Evolutionary conservation across 1,284 basidiomycete genomes (phyloP).

Genomic region (Caloboletus inedulis): DNA sequence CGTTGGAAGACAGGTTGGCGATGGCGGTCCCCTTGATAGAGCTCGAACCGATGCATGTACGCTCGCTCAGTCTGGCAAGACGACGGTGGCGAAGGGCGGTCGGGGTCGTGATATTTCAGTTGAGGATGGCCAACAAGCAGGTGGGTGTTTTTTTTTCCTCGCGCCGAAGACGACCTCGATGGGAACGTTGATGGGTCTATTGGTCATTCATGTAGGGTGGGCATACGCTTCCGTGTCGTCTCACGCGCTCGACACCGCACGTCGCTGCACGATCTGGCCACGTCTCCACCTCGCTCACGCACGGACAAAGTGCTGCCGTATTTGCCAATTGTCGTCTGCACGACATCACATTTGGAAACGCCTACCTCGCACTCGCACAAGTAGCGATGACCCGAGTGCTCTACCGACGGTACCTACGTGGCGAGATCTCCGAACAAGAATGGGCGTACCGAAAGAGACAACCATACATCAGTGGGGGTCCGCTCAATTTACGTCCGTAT

Average conservation of each 20-base stretch:
- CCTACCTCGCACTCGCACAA: constrained; percentile 49
- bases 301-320: constrained; percentile 28
- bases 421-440: constrained; percentile 47
- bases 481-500: constrained; percentile 51
- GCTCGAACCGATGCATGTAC: constrained; percentile 32
- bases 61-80: constrained; percentile 33
- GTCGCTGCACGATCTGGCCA: constrained; percentile 37
- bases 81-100: constrained; percentile 49
- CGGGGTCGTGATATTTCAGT: constrained; percentile 38
- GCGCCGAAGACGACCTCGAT: background rate
- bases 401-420: constrained; percentile 44
- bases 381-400: constrained; percentile 54
- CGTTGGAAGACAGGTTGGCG: constrained; percentile 40
- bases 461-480: constrained; percentile 45
- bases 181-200: background rate
- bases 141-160: constrained; percentile 23
- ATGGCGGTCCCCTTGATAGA: constrained; percentile 40
- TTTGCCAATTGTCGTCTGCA: constrained; percentile 41
- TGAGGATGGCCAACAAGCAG: constrained; percentile 33
- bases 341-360: constrained; percentile 50
- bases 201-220: constrained; percentile 43
- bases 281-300: constrained; percentile 27
- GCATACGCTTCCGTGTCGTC: constrained; percentile 48
- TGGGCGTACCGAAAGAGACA: constrained; percentile 52
- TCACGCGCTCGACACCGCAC: constrained; percentile 35